Conservation (phyloP, 2,329 filamentous ascomycete species). For the Aspergillus fumigatus region DNA sequence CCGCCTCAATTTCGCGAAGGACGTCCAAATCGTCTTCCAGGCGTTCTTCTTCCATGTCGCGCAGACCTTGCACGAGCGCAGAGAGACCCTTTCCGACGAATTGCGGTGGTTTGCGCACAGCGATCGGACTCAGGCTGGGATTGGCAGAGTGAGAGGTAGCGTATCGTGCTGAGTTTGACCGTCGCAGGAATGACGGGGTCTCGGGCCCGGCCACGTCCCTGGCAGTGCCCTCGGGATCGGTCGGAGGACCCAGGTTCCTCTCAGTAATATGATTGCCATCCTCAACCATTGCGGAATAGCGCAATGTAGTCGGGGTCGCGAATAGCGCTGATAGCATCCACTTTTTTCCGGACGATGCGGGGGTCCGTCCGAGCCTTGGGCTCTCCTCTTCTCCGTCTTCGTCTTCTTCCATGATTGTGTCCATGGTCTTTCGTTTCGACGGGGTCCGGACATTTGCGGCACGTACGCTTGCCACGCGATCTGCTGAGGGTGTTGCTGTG, state of each 20-base stretch:
- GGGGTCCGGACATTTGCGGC: constrained; percentile 34
- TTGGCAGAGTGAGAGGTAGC: constrained; percentile 9
- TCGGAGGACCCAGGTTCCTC: constrained; percentile 4
- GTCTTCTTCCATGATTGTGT: constrained; percentile 25
- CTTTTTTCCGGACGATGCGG: constrained; percentile 41
- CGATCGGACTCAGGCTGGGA: constrained; percentile 33
- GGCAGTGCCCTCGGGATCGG: constrained; percentile 1
- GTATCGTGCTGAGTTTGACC: constrained; percentile 31
- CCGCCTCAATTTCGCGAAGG: constrained; percentile 41
- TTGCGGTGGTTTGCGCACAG: constrained; percentile 31
- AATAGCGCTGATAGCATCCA: constrained; percentile 44
- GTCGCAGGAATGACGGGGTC: constrained; percentile 38
- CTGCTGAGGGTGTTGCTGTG: constrained; percentile 30
- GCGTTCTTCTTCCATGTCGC: constrained; percentile 39
- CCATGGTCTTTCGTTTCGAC: constrained; percentile 27
- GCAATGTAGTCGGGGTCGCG: constrained; percentile 42
- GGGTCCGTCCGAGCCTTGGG: constrained; percentile 31
- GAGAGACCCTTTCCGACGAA: constrained; percentile 38
- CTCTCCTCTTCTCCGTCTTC: constrained; percentile 23
- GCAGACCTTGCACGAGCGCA: constrained; percentile 35
- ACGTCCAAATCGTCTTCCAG: constrained; percentile 42
- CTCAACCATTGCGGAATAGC: constrained; percentile 39
- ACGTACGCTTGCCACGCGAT: constrained; percentile 22
- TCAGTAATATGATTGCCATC: constrained; percentile 20
- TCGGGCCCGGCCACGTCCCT: constrained; percentile 23